phyloP scores from a whole-genome alignment of 495 filamentous ascomycete species.

The Aspergillus funiculosus region DNA sequence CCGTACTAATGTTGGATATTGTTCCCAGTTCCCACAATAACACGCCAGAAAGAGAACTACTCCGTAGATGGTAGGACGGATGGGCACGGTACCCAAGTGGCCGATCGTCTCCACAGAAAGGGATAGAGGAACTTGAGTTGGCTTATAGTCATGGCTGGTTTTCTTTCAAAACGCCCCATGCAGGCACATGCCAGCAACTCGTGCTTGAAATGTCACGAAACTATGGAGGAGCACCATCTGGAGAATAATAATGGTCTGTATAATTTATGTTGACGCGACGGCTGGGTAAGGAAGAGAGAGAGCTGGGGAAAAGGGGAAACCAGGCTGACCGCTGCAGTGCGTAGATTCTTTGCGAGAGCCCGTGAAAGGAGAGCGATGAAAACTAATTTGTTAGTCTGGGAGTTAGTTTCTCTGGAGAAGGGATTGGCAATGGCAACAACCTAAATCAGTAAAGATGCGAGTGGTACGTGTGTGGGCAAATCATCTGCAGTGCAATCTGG shows the following conservation, averaged over 20 bases:
- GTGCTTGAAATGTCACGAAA: constrained; percentile 15
- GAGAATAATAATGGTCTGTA: too few relatives aligned
- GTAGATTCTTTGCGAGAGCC: background rate
- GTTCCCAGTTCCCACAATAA: constrained; percentile 12
- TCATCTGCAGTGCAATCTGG: background rate
- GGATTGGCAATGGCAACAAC: constrained; percentile 15
- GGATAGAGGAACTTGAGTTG: constrained; percentile 23
- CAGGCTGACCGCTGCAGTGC: too few relatives aligned
- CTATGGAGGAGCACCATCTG: constrained; percentile 14
- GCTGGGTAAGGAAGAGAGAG: too few relatives aligned
- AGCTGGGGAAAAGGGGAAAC: background rate
- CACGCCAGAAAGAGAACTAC: constrained; percentile 18
- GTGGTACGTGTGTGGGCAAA: background rate
- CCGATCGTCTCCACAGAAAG: constrained; percentile 26
- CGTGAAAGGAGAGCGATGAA: constrained; percentile 15
- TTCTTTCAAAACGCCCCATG: constrained; percentile 10
- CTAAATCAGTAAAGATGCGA: constrained; percentile 19
- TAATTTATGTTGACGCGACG: too few relatives aligned
- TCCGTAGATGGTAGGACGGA: too few relatives aligned
- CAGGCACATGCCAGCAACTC: constrained; percentile 19
- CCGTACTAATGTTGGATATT: too few relatives aligned
- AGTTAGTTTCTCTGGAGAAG: constrained; percentile 19
- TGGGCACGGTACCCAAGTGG: constrained; percentile 23
- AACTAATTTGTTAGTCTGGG: constrained; percentile 18
- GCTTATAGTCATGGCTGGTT: constrained; percentile 1